Evolutionary conservation across 768 basidiomycete genomes (phyloP).

Genomic region (Crucibulum laeve): DNA sequence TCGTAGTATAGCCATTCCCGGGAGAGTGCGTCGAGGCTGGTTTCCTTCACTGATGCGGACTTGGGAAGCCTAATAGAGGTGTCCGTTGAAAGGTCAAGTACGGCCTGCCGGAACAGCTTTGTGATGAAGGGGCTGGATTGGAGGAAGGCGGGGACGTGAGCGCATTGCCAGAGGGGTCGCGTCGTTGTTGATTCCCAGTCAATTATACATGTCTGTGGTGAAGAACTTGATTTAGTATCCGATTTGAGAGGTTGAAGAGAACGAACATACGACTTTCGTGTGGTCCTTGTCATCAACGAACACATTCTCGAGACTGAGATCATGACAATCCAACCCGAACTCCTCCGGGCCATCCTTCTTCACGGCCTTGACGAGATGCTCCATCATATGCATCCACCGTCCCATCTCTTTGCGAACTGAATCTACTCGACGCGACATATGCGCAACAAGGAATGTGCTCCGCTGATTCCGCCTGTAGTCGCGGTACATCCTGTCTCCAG

Average conservation of each 20-base stretch:
- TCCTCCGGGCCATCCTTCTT: constrained; percentile 42
- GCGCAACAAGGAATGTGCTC: constrained; percentile 72
- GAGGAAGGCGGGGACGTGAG: constrained; percentile 77
- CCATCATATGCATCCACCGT: constrained; percentile 69
- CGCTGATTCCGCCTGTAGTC: constrained; percentile 83
- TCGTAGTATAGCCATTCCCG: constrained; percentile 77
- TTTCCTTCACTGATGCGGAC: constrained; percentile 13
- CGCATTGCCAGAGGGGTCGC: constrained; percentile 80
- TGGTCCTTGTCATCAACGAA: constrained; percentile 72
- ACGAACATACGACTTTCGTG: constrained; percentile 60
- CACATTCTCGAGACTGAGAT: constrained; percentile 79
- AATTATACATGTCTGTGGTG: constrained; percentile 71
- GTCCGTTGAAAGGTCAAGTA: constrained; percentile 42
- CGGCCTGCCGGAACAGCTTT: constrained; percentile 63
- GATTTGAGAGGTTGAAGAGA: neutral
- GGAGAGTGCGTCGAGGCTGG: constrained; percentile 40
- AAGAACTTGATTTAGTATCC: constrained; percentile 1
- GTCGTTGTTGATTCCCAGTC: constrained; percentile 93
- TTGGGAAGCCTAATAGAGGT: constrained; percentile 15
- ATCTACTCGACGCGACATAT: constrained; percentile 61
- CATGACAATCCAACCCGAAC: constrained; percentile 82
- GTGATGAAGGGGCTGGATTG: constrained; percentile 74
- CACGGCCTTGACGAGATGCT: constrained; percentile 34
- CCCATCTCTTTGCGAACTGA: constrained; percentile 65
- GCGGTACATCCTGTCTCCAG: constrained; percentile 73